Evolutionary conservation across 2,329 filamentous ascomycete genomes (phyloP), one percentile per base, ranked within the genome.

Genomic region (Trichoderma koningiopsis): DNA sequence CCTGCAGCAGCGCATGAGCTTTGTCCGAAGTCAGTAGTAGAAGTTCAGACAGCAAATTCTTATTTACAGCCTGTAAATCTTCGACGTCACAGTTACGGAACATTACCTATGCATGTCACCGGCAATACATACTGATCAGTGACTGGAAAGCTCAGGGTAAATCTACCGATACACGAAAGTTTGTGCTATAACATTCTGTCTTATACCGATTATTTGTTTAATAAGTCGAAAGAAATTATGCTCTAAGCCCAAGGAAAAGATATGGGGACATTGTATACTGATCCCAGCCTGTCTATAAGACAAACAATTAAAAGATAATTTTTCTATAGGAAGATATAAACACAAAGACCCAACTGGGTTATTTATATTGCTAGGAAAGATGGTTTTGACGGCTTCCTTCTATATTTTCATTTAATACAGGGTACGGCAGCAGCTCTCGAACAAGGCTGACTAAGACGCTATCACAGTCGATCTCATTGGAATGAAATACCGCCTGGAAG

Each of bases 231-330:
- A 6, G 2, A 43, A 43, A 19, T 19, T 19, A 4, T 6, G 16
- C 8, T 19, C 16, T 43, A 19, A 19, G 3, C 16, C 14, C 5
- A 7, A 6, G 6, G 14, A 43, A n/a, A n/a, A 43, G 33, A n/a
- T 10, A 2, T 10, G 6, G n/a, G 19, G 8, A 13, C 40, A 4
- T 43, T 2, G 40, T 0, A 6, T 10, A n/a, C 8, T 10, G 6
- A 19, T n/a, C n/a, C 40, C 40, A n/a, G 19, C 40, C 19, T 7
- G 1, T n/a, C 0, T 10, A 43, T 4, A 43, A 43, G 40, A 8
- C 40, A 8, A 1, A 3, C 6, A n/a, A n/a, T 40, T 16, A 19
- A 19, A 43, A 6, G 6, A 1, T 0, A 0, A 2, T 1, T 7
- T 43, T 43, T 19, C 2, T n/a, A 19, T 7, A 43, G 3, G 40